These are phyloP conservation scores for Seiridium cupressi DNA, from an alignment of 2,329 filamentous ascomycete genomes.

Conservation along the genomic window DNA sequence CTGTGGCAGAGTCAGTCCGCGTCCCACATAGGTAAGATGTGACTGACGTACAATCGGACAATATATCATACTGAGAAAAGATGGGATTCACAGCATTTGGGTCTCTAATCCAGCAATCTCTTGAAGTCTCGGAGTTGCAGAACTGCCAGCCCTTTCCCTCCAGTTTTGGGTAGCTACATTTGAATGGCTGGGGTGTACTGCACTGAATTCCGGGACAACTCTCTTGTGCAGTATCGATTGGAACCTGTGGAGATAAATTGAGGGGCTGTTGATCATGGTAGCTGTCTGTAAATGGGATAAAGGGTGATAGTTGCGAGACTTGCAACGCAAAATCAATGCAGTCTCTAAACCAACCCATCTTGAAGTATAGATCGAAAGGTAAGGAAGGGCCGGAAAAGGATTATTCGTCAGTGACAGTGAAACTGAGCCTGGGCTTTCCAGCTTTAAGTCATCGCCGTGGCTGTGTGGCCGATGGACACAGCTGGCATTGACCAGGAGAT, in stretches of 20 bases:
- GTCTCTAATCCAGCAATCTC: constrained; percentile 18
- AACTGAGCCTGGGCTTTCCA: too few relatives aligned
- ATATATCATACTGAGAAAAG: constrained; percentile 15
- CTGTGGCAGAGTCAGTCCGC: background rate
- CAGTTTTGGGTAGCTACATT: constrained; percentile 15
- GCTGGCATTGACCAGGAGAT: too few relatives aligned
- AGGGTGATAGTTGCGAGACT: constrained; percentile 11
- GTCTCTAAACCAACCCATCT: constrained; percentile 13
- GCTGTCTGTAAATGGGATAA: constrained; percentile 6
- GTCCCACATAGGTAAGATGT: background rate
- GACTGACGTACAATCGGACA: constrained; percentile 13
- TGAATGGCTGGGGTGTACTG: constrained; percentile 3
- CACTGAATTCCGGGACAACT: background rate
- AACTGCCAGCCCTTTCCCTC: constrained; percentile 15
- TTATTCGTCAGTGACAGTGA: too few relatives aligned
- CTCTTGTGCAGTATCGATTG: background rate
- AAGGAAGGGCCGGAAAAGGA: too few relatives aligned
- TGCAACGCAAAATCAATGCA: constrained; percentile 14
- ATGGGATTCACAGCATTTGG: constrained; percentile 10
- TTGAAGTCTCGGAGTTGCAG: constrained; percentile 14
- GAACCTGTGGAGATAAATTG: background rate
- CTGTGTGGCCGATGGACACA: too few relatives aligned
- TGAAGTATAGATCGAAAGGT: too few relatives aligned
- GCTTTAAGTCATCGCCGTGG: too few relatives aligned
- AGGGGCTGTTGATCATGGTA: constrained; percentile 12